Evolutionary conservation across 192 early-diverging fungal genomes (phyloP).

Genomic region (Oehlia diaphana): DNA sequence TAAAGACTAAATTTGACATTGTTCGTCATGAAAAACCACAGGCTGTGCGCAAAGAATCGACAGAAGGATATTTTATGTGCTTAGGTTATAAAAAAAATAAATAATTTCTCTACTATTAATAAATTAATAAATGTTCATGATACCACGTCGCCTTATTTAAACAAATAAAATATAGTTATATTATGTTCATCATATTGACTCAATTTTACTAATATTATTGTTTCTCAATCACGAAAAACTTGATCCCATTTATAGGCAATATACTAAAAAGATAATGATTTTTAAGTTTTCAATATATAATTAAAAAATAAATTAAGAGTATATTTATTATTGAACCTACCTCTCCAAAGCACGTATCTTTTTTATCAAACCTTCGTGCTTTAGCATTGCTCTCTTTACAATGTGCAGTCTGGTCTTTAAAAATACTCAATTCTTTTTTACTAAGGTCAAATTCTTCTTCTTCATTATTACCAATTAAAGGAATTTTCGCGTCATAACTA

Average conservation of each 20-base stretch:
- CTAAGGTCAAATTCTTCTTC: too few relatives aligned
- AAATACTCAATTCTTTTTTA: conserved; percentile 23
- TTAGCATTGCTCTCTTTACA: not conserved
- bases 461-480: conserved; percentile 34
- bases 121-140: too few relatives aligned
- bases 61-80: conserved; percentile 74
- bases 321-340: not conserved
- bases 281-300: not conserved
- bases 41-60: conserved; percentile 65
- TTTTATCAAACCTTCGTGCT: not conserved
- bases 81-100: conserved; percentile 39
- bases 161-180: too few relatives aligned
- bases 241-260: conserved; percentile 28
- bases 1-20: conserved; percentile 53
- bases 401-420: not conserved
- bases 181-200: too few relatives aligned
- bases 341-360: conserved; percentile 10
- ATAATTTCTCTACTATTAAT: not conserved
- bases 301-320: too few relatives aligned
- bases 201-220: too few relatives aligned
- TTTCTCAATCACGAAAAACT: not conserved
- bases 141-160: too few relatives aligned
- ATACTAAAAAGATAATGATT: not conserved
- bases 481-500: conserved; percentile 49
- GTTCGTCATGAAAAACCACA: conserved; percentile 69